phyloP scores from a whole-genome alignment of 2,329 filamentous ascomycete genomes.

The Exophiala xenobiotica region DNA sequence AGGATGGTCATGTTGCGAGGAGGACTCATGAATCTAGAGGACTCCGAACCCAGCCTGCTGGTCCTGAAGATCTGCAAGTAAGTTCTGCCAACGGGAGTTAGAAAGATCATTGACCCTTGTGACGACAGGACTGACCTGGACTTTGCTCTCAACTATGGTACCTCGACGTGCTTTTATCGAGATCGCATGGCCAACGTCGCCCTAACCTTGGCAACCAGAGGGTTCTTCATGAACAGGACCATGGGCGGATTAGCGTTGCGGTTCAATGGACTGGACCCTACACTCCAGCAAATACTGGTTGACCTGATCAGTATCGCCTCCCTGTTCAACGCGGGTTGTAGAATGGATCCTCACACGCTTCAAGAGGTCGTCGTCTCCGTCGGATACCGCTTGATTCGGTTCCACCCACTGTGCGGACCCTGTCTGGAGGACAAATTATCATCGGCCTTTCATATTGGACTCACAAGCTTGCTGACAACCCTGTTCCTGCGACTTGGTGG shows the following conservation, averaged over 20 bases:
- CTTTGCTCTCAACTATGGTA: conserved; percentile 1
- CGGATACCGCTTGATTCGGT: not conserved
- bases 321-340: not conserved
- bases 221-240: not conserved
- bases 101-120: not conserved
- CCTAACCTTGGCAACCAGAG: not conserved
- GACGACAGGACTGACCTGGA: not conserved
- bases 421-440: not conserved
- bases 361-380: conserved; percentile 3
- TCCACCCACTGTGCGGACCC: not conserved
- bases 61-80: conserved; percentile 4
- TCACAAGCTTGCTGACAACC: not conserved
- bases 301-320: not conserved
- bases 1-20: conserved; percentile 1
- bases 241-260: not conserved
- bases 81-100: not conserved
- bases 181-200: conserved; percentile 1
- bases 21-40: not conserved
- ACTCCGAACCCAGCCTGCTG: not conserved
- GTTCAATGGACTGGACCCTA: not conserved
- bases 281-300: not conserved
- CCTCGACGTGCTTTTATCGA: not conserved
- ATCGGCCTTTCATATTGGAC: not conserved
- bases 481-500: not conserved
- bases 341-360: conserved; percentile 3